Evolutionary conservation across 1,139 yeast species (phyloP).

Genomic region (Geotrichum bryndzae): DNA sequence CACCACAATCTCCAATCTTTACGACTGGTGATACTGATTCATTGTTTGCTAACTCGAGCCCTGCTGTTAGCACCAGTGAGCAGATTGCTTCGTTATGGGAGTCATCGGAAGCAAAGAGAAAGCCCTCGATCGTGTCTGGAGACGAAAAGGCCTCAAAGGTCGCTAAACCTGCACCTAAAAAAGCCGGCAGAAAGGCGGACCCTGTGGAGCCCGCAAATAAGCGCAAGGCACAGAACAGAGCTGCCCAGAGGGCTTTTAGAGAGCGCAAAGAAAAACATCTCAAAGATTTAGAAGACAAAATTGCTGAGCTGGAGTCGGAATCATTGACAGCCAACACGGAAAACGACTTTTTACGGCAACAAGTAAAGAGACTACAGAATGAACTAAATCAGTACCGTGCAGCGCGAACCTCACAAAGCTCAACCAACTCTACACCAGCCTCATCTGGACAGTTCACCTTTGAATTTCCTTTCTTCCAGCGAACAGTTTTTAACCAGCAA

Average conservation of each 20-base stretch:
- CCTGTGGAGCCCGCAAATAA: constrained; percentile 76
- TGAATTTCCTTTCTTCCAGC: constrained; percentile 39
- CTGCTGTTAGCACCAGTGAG: neutral
- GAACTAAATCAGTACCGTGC: constrained; percentile 57
- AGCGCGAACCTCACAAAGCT: neutral
- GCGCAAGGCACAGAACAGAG: constrained; percentile 93
- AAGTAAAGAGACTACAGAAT: constrained; percentile 64
- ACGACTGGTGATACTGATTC: neutral
- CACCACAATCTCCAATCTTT: constrained; percentile 14
- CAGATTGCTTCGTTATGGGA: neutral
- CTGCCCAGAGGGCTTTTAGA: constrained; percentile 94
- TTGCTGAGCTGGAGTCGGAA: constrained; percentile 61
- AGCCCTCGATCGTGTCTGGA: constrained; percentile 5
- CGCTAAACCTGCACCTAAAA: constrained; percentile 68
- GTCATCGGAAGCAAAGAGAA: constrained; percentile 9
- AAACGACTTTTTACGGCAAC: constrained; percentile 65
- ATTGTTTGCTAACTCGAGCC: neutral
- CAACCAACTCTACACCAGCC: neutral
- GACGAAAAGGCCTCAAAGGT: neutral
- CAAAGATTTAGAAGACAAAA: constrained; percentile 79
- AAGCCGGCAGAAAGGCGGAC: constrained; percentile 69
- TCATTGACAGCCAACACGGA: constrained; percentile 61
- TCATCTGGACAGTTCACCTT: constrained; percentile 27
- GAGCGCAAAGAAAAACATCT: constrained; percentile 86
- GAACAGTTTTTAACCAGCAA: neutral